Conservation (phyloP, 176 grass and related monocot genomes). For the Carex cristatella region DNA sequence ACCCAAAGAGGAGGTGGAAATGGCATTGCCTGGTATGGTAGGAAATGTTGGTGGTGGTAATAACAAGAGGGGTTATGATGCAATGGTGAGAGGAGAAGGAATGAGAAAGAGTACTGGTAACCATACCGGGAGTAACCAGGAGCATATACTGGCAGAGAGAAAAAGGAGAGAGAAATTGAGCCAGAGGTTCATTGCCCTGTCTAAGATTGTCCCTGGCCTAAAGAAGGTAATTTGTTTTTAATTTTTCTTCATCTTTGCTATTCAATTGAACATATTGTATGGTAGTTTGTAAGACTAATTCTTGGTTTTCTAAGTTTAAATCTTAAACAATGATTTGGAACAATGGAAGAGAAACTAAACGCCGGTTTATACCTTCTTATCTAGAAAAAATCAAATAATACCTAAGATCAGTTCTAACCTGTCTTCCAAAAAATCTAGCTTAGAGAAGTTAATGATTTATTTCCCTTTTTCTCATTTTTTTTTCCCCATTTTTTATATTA, state of each 20-base stretch:
- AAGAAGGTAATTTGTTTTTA: conserved; percentile 58
- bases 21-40: conserved; percentile 13
- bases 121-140: conserved; percentile 46
- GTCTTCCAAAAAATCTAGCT: not conserved
- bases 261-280: not conserved
- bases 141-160: conserved; percentile 88
- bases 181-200: conserved; percentile 93
- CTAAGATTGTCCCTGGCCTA: conserved; percentile 81
- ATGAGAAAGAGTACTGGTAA: not conserved
- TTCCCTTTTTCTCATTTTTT: not conserved
- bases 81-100: conserved; percentile 26
- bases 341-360: not conserved
- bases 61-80: conserved; percentile 54
- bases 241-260: not conserved
- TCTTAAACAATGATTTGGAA: not conserved
- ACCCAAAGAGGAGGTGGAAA: conserved; percentile 51
- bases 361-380: not conserved
- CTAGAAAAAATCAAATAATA: not conserved
- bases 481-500: not conserved
- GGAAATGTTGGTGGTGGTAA: not conserved
- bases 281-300: not conserved
- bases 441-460: not conserved
- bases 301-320: not conserved
- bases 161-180: conserved; percentile 94
- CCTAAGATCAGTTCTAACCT: not conserved